Evolutionary conservation across 192 early-diverging fungal genomes (phyloP).

Genomic region (Coemansia sp.): DNA sequence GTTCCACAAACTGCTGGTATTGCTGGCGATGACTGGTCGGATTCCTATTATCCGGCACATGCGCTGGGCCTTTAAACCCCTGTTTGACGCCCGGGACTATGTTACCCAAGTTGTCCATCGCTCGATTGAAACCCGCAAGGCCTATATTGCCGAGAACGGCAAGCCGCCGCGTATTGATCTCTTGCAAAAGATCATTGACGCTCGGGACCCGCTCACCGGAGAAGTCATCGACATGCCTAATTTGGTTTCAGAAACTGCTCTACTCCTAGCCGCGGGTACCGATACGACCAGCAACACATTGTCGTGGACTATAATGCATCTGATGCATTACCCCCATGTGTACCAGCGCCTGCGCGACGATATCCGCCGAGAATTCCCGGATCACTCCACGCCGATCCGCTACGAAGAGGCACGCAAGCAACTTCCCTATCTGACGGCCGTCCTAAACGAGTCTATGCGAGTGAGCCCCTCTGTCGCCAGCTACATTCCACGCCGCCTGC

Average conservation of each 20-base stretch:
- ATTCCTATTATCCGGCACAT: constrained; percentile 6
- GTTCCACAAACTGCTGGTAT: constrained; percentile 3
- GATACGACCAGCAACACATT: constrained; percentile 54
- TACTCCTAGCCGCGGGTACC: constrained; percentile 47
- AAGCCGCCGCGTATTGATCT: constrained; percentile 16
- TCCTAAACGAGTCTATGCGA: constrained; percentile 47
- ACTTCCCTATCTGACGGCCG: constrained; percentile 39
- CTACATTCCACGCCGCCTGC: constrained; percentile 29
- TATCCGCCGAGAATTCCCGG: constrained; percentile 31
- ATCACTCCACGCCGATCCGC: constrained; percentile 6
- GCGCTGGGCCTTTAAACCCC: constrained; percentile 8
- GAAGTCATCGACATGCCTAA: constrained; percentile 5
- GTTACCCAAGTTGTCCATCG: constrained; percentile 2
- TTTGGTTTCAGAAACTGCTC: constrained; percentile 20
- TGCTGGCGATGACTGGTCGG: constrained; percentile 4
- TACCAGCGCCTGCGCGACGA: constrained; percentile 22
- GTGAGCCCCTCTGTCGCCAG: constrained; percentile 24
- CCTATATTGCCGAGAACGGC: background rate
- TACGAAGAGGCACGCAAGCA: constrained; percentile 20
- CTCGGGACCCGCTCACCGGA: constrained; percentile 35
- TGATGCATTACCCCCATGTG: constrained; percentile 34
- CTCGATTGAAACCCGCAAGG: constrained; percentile 6
- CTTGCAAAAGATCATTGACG: constrained; percentile 45
- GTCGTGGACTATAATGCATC: constrained; percentile 30
- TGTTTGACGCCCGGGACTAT: background rate